Base-by-base conservation (phyloP, 2,329 filamentous ascomycete species). In the Colletotrichum caudatum region DNA sequence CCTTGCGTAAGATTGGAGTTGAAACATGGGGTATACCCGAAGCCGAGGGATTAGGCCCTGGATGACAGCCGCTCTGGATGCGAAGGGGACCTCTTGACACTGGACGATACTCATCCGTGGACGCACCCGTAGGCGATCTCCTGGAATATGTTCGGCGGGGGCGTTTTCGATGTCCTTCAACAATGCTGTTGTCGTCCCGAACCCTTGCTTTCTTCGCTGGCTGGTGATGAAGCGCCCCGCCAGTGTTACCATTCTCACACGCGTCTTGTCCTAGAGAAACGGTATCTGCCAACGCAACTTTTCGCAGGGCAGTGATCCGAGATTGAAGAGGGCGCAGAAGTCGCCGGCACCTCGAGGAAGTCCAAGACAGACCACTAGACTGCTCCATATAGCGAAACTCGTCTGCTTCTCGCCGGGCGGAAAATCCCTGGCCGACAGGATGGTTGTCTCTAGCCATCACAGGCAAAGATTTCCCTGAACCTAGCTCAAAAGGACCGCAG, bases 291-390 rank as follows among this genome's bases (percentile, higher is more conserved):
- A 76, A 50, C 63, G 76, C 75, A 12, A 83, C 76, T 54, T 80
- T 82, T 46, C 81, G 80, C 7, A 87, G 75, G 2, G 79, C 76
- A n/a, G 78, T 75, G 33, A 87, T 74, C 12, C 84, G 82, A 9
- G 82, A 80, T 39, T 85, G 80, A 0, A 87, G 76, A 44, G 85
- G 85, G 3, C 85, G 83, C 23, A 87, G 79, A 7, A 86, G 76
- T 2, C 84, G 80, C 59, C 84, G 82, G 56, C 85, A 87, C 66
- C 84, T 78, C 61, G 83, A 81, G 6, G 85, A 83, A 5, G 84
- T 87, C 85, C 85, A 87, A 16, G 54, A 12, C 4, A 46, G 20
- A 8, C 14, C 18, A 16, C 20, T 23, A 26, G 50, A n/a, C 9
- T 48, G 50, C 20, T n/a, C 9, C 26, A 23, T 4, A 7, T 35